Evolutionary conservation across 2,329 filamentous ascomycete genomes (phyloP).

Genomic region (Sordariomycetes sp.): DNA sequence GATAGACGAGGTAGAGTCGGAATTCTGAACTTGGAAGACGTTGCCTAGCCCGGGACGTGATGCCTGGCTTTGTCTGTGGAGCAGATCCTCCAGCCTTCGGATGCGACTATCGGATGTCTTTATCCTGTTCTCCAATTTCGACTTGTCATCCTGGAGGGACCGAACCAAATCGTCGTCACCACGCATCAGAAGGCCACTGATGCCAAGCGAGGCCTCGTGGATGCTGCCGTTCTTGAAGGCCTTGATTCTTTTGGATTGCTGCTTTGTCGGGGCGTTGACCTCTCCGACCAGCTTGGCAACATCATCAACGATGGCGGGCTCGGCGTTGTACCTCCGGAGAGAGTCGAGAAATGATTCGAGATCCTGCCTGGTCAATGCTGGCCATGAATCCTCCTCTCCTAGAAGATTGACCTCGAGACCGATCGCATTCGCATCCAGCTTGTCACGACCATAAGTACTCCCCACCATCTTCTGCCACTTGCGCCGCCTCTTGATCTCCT

Average conservation of each 20-base stretch:
- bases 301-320: constrained; percentile 58
- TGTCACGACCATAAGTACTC: constrained; percentile 57
- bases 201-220: constrained; percentile 80
- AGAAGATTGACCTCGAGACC: constrained; percentile 79
- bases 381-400: constrained; percentile 74
- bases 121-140: constrained; percentile 60
- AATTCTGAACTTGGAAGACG: constrained; percentile 39
- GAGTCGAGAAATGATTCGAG: constrained; percentile 62
- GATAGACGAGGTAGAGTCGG: constrained; percentile 10
- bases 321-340: constrained; percentile 54
- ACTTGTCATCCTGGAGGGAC: constrained; percentile 75
- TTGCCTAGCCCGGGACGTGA: constrained; percentile 42
- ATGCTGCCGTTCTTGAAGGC: constrained; percentile 96
- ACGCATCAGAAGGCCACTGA: constrained; percentile 72
- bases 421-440: constrained; percentile 56
- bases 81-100: constrained; percentile 78
- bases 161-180: constrained; percentile 77
- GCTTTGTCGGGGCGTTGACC: constrained; percentile 70
- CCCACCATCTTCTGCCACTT: constrained; percentile 86
- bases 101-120: constrained; percentile 84
- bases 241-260: constrained; percentile 77
- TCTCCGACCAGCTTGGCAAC: constrained; percentile 69
- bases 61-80: constrained; percentile 69
- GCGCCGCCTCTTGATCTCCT: constrained; percentile 77
- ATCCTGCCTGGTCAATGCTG: constrained; percentile 62